Base-by-base conservation (phyloP, 2,329 filamentous ascomycete species). In the Stagonosporopsis rhizophila region DNA sequence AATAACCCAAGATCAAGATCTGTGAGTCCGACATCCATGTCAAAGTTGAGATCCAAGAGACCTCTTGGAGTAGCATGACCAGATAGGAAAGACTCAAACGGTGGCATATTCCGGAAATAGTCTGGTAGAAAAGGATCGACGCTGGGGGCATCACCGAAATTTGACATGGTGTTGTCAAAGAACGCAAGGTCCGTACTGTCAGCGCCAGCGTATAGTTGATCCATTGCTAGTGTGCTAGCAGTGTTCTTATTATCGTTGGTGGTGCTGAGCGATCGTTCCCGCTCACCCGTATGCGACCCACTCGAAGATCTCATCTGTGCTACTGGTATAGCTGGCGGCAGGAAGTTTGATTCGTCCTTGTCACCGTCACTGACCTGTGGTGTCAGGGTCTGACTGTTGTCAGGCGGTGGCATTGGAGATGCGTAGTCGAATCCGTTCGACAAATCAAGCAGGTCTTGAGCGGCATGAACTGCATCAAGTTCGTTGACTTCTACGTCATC, bases 11-110 rank as follows among this genome's bases (percentile, higher is more conserved):
- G 67, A 58, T 81, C 79, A 27, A 80, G 61, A 49, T 79, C 78
- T 46, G 78, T 79, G 17, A 81, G 67, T 38, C 79, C 77, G 50
- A 81, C 71, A 50, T 80, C 78, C 35, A 78, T 75, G 50, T 80
- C 75, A 15, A 80, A 76, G 41, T 75, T 78, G 54, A 78, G 76
- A 44, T 80, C 79, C 60, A 80, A 72, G 9, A 79, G 70, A 9
- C 79, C 78, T 20, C 78, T 75, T 14, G 79, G 79, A 6, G 78
- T 80, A 61, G 72, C 76, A 28, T 77, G 75, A 4, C 77, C 78
- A 15, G 70, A 72, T 5, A 70, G 40, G 20, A 62, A 68, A 2
- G 65, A 45, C 11, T 75, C 71, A 30, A 63, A 63, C 1, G 62
- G 62, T 12, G 69, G 71, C 67, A 74, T 68, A 9, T 68, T 70